Base-by-base conservation (phyloP, 176 grass and related monocot genomes). In the sorghum (Sorghum bicolor) region DNA sequence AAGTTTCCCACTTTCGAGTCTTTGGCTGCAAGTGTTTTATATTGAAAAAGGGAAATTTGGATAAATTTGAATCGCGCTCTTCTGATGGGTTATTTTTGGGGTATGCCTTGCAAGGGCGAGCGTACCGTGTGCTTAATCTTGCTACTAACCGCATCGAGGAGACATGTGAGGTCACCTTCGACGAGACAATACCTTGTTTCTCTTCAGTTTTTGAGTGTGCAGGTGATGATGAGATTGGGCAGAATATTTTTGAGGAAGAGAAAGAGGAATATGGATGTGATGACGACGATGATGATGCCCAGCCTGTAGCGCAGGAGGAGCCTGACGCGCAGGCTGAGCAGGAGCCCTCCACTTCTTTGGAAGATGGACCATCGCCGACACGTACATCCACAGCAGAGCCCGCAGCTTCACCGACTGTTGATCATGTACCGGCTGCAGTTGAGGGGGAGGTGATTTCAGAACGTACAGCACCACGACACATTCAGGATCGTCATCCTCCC, bases 161-260 rank as follows among this genome's bases (percentile, higher is more conserved):
- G n/a, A n/a, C n/a, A n/a, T n/a, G n/a, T n/a, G n/a, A n/a, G n/a
- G n/a, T n/a, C n/a, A n/a, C n/a, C n/a, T n/a, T n/a, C n/a, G n/a
- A n/a, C n/a, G n/a, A n/a, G n/a, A n/a, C n/a, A n/a, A n/a, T n/a
- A n/a, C n/a, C n/a, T n/a, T n/a, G n/a, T n/a, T n/a, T n/a, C n/a
- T n/a, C n/a, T n/a, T n/a, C n/a, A n/a, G 38, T 9, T 39, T 39
- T 39, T 39, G 38, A 39, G 38, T 39, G 38, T 48, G 70, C 70
- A 73, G 70, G 70, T 48, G 70, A 73, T 73, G 41, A 73, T 10
- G 70, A 73, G 22, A 47, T 73, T 1, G 70, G 70, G 12, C 43
- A 73, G 70, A 6, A 5, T 17, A 73, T 71, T 19, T 47, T 73
- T 48, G 70, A 73, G 70, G 26, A 48, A 8, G 70, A 69, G 15